These are phyloP conservation scores for Fusarium protoensiforme DNA, from an alignment of 2,329 filamentous ascomycete genomes.

Conservation along the genomic window DNA sequence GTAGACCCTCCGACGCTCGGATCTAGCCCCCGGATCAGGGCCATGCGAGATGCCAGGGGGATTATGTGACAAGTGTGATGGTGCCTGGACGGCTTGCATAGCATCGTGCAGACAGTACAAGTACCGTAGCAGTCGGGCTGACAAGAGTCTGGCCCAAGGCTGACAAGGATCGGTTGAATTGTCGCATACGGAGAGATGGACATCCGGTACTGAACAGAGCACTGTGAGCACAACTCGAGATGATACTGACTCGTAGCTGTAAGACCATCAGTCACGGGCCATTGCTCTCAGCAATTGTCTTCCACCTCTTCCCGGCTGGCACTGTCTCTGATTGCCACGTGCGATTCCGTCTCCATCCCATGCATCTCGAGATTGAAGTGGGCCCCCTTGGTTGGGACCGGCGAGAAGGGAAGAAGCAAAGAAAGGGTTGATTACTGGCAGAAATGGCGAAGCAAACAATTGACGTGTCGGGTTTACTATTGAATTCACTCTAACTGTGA, in stretches of 20 bases:
- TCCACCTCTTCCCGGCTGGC: constrained; percentile 5
- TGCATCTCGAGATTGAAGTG: constrained; percentile 18
- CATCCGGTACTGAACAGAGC: background rate
- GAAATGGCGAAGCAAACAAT: background rate
- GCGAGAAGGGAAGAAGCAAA: constrained; percentile 18
- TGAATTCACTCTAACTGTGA: background rate
- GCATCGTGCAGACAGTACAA: constrained; percentile 4
- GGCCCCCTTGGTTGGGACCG: background rate
- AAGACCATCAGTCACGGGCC: background rate
- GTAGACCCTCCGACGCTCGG: constrained; percentile 11
- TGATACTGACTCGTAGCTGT: constrained; percentile 29
- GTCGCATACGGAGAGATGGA: background rate
- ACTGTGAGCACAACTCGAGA: constrained; percentile 18
- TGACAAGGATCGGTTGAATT: background rate
- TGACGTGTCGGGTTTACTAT: background rate
- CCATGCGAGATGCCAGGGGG: constrained; percentile 22
- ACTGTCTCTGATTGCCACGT: constrained; percentile 36
- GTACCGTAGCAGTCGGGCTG: constrained; percentile 3
- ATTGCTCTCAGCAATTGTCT: background rate
- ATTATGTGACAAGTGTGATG: constrained; percentile 33
- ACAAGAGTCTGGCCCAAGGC: constrained; percentile 20
- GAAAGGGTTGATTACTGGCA: background rate
- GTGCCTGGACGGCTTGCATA: constrained; percentile 33
- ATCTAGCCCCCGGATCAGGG: constrained; percentile 23
- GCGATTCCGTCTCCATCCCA: constrained; percentile 28